Evolutionary conservation across 202 grass and related monocot species (phyloP).

Genomic region (Bolboschoenoplectus hybrid): DNA sequence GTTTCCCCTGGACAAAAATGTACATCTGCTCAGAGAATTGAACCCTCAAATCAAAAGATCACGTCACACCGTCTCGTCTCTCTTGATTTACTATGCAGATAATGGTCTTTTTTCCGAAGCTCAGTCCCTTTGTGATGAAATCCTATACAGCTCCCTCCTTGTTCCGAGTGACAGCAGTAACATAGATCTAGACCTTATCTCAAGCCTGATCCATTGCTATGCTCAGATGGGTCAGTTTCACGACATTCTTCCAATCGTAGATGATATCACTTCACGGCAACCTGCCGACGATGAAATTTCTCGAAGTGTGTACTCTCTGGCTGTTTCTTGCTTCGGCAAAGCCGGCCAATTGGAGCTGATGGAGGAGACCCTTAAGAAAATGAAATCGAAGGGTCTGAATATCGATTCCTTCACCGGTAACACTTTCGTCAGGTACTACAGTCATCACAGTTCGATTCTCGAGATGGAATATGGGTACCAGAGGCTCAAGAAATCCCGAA

Average conservation of each 20-base stretch:
- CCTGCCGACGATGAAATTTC: constrained; percentile 27
- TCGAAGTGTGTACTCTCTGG: constrained; percentile 49
- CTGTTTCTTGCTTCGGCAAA: constrained; percentile 66
- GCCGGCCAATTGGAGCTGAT: constrained; percentile 61
- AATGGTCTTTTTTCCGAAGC: constrained; percentile 62
- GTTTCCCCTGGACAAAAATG: background rate
- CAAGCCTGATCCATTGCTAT: constrained; percentile 60
- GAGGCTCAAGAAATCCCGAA: constrained; percentile 60
- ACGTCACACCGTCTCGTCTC: constrained; percentile 27
- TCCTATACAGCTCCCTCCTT: constrained; percentile 67
- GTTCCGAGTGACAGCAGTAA: background rate
- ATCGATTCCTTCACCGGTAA: constrained; percentile 65
- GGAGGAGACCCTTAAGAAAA: constrained; percentile 63
- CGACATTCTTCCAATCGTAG: constrained; percentile 51
- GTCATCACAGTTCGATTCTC: constrained; percentile 57
- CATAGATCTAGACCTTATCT: constrained; percentile 46
- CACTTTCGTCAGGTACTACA: constrained; percentile 68
- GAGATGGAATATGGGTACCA: constrained; percentile 74
- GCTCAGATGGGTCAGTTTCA: constrained; percentile 47
- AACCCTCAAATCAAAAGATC: constrained; percentile 35
- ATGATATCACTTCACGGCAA: constrained; percentile 42
- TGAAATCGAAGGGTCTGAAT: constrained; percentile 53
- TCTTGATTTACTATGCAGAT: constrained; percentile 66
- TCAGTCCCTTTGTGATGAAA: constrained; percentile 66
- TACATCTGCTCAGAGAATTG: constrained; percentile 31